Conservation (phyloP, 129 eudicot genomes). For the Gnaphalium uliginosum region DNA sequence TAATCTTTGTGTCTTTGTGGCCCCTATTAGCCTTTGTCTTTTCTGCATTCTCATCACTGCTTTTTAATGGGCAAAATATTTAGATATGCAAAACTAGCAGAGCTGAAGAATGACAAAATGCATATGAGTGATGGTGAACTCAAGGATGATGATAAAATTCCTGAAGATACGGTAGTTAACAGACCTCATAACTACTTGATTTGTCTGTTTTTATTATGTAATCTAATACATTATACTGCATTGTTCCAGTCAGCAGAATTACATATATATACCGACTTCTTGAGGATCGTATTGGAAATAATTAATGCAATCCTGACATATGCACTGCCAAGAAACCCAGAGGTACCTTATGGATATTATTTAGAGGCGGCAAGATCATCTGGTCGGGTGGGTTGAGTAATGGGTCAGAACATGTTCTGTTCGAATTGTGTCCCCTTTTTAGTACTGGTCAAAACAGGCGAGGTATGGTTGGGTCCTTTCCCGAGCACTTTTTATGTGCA, state of each 20-base stretch:
- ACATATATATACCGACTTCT: conserved; percentile 88
- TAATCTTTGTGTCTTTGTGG: conserved; percentile 23
- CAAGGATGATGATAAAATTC: conserved; percentile 62
- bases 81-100: conserved; percentile 94
- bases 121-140: conserved; percentile 52
- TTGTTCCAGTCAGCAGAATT: conserved; percentile 74
- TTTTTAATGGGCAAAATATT: conserved; percentile 21
- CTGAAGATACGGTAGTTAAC: conserved; percentile 70
- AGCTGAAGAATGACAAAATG: conserved; percentile 69
- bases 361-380: background rate
- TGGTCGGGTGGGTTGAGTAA: background rate
- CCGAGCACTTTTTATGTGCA: background rate
- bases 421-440: background rate
- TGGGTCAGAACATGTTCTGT: background rate
- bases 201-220: conserved; percentile 16
- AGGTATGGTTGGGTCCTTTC: background rate
- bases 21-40: background rate
- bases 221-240: conserved; percentile 13
- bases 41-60: conserved; percentile 5
- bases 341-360: conserved; percentile 49
- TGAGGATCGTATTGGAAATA: conserved; percentile 92
- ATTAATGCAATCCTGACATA: conserved; percentile 80
- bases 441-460: background rate
- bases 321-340: conserved; percentile 91
- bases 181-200: conserved; percentile 8